These are phyloP conservation scores for Boechera retrofracta DNA, from an alignment of 345 rosid genomes.

Conservation along the genomic window DNA sequence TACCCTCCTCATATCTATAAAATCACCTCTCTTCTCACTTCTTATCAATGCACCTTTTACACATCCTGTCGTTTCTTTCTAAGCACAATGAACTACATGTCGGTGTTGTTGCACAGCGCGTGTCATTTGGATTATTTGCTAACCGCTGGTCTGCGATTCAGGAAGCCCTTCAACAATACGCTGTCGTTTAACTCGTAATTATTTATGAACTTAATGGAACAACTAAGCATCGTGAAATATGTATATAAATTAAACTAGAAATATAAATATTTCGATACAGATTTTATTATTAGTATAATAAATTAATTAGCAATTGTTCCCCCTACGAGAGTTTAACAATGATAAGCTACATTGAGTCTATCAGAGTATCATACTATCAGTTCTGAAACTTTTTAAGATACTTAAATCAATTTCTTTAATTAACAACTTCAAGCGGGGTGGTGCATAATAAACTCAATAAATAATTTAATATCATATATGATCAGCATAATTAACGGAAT, in stretches of 20 bases:
- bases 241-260: not conserved
- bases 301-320: not conserved
- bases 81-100: not conserved
- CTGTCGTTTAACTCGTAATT: not conserved
- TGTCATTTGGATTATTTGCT: not conserved
- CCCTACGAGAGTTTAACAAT: constrained; percentile 21
- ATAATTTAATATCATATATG: constrained; percentile 1
- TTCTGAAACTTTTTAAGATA: not conserved
- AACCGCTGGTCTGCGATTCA: not conserved
- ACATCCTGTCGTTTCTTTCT: constrained; percentile 16
- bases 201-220: not conserved
- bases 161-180: not conserved
- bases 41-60: not conserved
- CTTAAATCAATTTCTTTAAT: not conserved
- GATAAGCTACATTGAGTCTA: constrained; percentile 6
- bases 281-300: not conserved
- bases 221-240: constrained; percentile 7
- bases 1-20: not conserved
- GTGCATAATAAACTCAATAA: not conserved
- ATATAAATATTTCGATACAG: not conserved
- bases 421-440: constrained; percentile 5
- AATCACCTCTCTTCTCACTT: not conserved
- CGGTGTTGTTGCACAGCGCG: not conserved
- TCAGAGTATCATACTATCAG: not conserved
- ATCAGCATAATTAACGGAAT: constrained; percentile 37